Base-by-base conservation (phyloP, 257 asterid species). In the Petrea volubilis region DNA sequence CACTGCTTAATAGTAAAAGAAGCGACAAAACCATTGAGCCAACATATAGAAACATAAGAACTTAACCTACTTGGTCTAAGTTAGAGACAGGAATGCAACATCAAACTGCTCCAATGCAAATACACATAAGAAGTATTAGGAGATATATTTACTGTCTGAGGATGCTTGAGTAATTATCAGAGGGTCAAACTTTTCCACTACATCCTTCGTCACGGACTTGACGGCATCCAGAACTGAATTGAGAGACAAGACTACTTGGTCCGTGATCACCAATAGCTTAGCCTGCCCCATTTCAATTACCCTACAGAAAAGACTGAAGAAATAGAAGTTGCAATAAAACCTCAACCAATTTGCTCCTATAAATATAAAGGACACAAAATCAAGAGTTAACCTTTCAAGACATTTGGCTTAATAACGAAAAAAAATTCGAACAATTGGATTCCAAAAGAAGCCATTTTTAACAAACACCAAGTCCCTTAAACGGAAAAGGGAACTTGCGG, bases 81-180 rank as follows among this genome's bases (percentile, higher is more conserved):
- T 12, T 60, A 1, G 53, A 6, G 17, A 9, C 49, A 29, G 14
- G 28, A 60, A 60, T 31, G 52, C 65, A 69, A 61, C 46, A 23
- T 18, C 47, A 33, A 44, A 52, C 46, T n/a, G n/a, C n/a, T n/a
- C n/a, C n/a, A n/a, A n/a, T n/a, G n/a, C n/a, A n/a, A 41, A 49
- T 18, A 24, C 44, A 59, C 27, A 25, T 21, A 40, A 20, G 12
- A 27, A 65, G 12, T 53, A 56, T n/a, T n/a, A n/a, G n/a, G n/a
- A n/a, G n/a, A 17, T 24, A 18, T 23, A 79, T 17, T 79, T 87
- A 90, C 97, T 77, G 50, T 84, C 85, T 15, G 84, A 73, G 52
- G 87, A 83, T 77, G 87, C 90, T 77, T 87, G 96, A 75, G 96
- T 87, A 20, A 93, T 76, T 69, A 90, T 79, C 62, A 79, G 49